Base-by-base conservation (phyloP, 2,329 filamentous ascomycete genomes). In the Fusarium setosum region DNA sequence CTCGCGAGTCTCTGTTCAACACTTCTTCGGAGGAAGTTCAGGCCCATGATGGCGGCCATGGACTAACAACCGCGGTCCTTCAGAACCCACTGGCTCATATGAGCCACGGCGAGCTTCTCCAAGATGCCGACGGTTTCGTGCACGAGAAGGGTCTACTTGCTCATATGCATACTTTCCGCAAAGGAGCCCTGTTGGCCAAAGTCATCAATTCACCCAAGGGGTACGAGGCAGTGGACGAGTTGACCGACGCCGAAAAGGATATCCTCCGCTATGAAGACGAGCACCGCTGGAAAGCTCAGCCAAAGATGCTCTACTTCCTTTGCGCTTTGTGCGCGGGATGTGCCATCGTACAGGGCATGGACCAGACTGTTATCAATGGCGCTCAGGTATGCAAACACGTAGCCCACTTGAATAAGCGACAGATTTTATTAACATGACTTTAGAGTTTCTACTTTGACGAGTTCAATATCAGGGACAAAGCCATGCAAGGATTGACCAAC, bases 281-380 rank as follows among this genome's bases (percentile, higher is more conserved):
- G 79, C 84, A 89, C 75, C 86, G 86, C 56, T 89, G 86, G 82
- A 78, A 77, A 7, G 40, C 68, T 61, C 83, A 84, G 20, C 83
- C 86, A 0, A 77, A 69, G 65, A 77, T 73, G 69, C 71, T 78
- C 23, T 75, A 77, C 52, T 72, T 75, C 42, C 73, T 85, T 2
- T 86, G 88, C 60, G 76, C 80, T 12, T 76, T 85, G 40, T 87
- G 85, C 69, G 45, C 79, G 83, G 60, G 85, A 79, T 72, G 70
- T 51, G 85, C 86, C 11, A 84, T 86, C 20, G 84, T 86, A 1
- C 81, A 84, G 51, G 87, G 88, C 18, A 90, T 88, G 87, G 87
- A 90, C 65, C 85, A 89, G 74, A 89, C 87, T 3, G 87, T 86
- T 47, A 79, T 80, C 59, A 88, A 88, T 65, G 86, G 86, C 38